Base-by-base conservation (phyloP, 306 rosid genomes). In the Vigna radiata region DNA sequence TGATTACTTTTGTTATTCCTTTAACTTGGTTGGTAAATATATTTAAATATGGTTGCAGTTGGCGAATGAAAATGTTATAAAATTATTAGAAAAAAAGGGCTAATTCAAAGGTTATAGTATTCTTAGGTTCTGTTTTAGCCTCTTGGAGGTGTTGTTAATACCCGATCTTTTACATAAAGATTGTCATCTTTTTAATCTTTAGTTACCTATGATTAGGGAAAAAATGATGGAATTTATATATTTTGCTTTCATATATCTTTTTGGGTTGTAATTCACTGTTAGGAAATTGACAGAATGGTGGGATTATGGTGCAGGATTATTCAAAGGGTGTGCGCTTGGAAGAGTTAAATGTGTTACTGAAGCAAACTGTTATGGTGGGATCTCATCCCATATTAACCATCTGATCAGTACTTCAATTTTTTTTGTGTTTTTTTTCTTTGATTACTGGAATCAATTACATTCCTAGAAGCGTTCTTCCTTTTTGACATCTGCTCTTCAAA, bases 301-400 rank as follows among this genome's bases (percentile, higher is more conserved):
- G 82, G 62, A 63, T 84, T 81, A 49, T 86, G 76, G 65, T 86
- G 90, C 91, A 94, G 98, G 96, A 94, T 84, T 91, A 87, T 80
- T 89, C 98, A 5, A 91, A 83, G 86, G 98, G 98, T 31, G 83
- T 85, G 85, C 97, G 98, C 81, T 83, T 94, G 88, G 93, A 86
- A 83, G 98, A 94, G 91, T 90, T 94, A 91, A 92, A 94, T 9
- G 96, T 94, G 83, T 81, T 94, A 72, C 95, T 92, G 43, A 92
- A 82, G 89, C 97, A 89, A 85, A 89, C 97, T 72, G 95, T 92
- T 65, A 94, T 94, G 98, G 98, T 94, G 78, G 61, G 88, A 68
- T 79, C 81, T 74, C 80, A 39, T 79, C 52, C 48, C 36, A 44
- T 58, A 56, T 64, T 72, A 67, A 10, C 50, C 33, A 61, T 71